Conservation (phyloP, 2,329 filamentous ascomycete genomes). For the Pseudocercospora fuligena region DNA sequence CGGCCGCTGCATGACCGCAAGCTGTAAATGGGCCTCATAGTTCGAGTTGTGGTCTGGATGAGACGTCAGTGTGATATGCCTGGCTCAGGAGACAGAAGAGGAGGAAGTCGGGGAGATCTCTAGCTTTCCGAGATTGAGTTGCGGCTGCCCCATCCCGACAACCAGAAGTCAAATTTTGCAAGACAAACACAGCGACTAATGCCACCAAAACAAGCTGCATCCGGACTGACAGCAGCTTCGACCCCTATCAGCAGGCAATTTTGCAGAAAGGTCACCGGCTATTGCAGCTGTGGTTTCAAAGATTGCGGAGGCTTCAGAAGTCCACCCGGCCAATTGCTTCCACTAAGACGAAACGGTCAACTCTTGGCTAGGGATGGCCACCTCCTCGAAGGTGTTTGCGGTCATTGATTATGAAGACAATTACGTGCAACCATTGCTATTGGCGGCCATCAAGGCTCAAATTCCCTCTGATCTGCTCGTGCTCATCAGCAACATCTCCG, state of each 20-base stretch:
- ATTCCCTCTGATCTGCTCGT: slow-evolving; percentile 55
- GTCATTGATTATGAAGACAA: slow-evolving; percentile 82
- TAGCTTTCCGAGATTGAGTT: background rate
- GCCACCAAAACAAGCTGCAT: background rate
- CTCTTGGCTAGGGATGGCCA: background rate
- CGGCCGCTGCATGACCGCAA: background rate
- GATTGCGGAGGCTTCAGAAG: background rate
- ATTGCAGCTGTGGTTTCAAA: background rate
- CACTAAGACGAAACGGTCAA: background rate
- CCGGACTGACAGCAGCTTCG: background rate
- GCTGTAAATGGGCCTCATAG: background rate
- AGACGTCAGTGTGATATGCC: background rate
- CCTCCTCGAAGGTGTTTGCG: slow-evolving; percentile 60
- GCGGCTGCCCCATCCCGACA: background rate
- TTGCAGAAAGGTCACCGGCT: background rate
- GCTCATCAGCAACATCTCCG: slow-evolving; percentile 58
- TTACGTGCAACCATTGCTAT: slow-evolving; percentile 87
- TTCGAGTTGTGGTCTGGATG: background rate
- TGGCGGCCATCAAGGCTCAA: slow-evolving; percentile 69
- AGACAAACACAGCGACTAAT: background rate
- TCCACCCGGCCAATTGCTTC: slow-evolving; percentile 10
- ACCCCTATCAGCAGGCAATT: background rate
- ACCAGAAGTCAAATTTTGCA: slow-evolving; percentile 1
- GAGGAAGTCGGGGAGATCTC: background rate
- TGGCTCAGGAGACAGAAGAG: slow-evolving; percentile 8